Evolutionary conservation across 1,284 basidiomycete species (phyloP), one percentile per base, ranked within the genome.

Genomic region (Puccinia horiana): DNA sequence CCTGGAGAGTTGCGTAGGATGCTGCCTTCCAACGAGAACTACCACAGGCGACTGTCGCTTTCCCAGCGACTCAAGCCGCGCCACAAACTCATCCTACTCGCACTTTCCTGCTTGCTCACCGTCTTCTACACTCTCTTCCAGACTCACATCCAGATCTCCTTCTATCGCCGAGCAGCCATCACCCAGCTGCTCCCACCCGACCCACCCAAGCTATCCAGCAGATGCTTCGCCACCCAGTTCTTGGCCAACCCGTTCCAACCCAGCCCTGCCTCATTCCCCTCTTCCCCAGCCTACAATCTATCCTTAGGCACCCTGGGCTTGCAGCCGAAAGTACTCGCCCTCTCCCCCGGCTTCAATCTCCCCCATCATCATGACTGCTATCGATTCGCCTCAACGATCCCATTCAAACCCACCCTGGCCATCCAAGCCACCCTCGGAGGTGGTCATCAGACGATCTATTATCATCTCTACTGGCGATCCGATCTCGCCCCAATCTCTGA

Each of bases 381-480:
- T n/a, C 49, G 67, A n/a, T 80, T 80, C 42, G 67, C 52, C 1
- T 29, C 49, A 11, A 80, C 47, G 14, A 54, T 80, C 54, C 78
- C 78, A 5, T 3, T 23, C 5, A 58, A 63, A n/a, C 78, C 78
- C 1, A 58, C 56, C 32, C 1, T 44, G 9, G 37, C 69, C 37
- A 80, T 80, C 69, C 32, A 37, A n/a, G 32, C 26, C 26, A 2
- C 18, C 1, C 20, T 26, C 29, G 26, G 35, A 4, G 44, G 35
- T 23, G 26, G 16, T 0, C 26, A 80, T 16, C 44, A 69, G 61
- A 40, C 37, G 1, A 47, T 37, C 14, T 80, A 42, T n/a, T 95
- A 91, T 86, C 95, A 97, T 87, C 93, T 94, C 0, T 96, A 96
- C 86, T 96, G 95, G 94, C 90, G 94, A 16, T 90, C 90, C 52